A percentile compares a stretch with the other conserved stretches of the same genome.
Evolutionary conservation across 2,329 filamentous ascomycete species (phyloP).

Genomic region (Scleromitrula shiraiana): DNA sequence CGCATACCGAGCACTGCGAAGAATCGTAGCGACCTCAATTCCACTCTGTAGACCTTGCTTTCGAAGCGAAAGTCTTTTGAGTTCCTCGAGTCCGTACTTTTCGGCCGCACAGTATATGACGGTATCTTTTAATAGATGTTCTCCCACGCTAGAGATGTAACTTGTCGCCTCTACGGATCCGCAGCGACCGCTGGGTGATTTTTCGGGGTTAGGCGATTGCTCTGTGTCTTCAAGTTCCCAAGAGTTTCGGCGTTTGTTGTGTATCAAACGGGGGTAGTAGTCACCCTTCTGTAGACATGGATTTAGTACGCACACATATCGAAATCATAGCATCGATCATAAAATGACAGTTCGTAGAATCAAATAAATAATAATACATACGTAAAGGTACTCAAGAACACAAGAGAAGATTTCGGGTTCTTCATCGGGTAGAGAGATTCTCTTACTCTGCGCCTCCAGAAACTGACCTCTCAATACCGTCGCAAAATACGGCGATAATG

Average conservation of each 20-base stretch:
- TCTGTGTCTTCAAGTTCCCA: conserved; percentile 78
- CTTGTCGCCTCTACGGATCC: conserved; percentile 67
- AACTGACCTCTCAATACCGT: conserved; percentile 63
- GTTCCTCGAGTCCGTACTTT: conserved; percentile 81
- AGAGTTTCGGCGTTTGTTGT: conserved; percentile 77
- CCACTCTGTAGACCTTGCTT: conserved; percentile 89
- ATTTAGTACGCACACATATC: background rate
- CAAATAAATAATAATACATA: conserved; percentile 13
- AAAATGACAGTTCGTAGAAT: no score
- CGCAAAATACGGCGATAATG: conserved; percentile 77
- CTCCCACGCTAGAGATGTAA: conserved; percentile 64
- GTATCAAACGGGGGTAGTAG: conserved; percentile 71
- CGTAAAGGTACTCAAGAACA: conserved; percentile 90
- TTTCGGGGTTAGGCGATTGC: conserved; percentile 45
- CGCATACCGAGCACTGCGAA: conserved; percentile 88
- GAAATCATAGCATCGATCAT: no score
- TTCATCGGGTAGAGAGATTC: conserved; percentile 63
- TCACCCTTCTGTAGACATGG: conserved; percentile 25
- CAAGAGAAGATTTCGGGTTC: conserved; percentile 91
- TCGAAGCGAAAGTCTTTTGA: conserved; percentile 83
- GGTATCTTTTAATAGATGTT: conserved; percentile 81
- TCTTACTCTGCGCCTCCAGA: conserved; percentile 69
- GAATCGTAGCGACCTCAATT: conserved; percentile 84
- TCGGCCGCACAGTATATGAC: conserved; percentile 91
- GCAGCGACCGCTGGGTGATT: conserved; percentile 51